Conservation (phyloP, 768 basidiomycete genomes). For the Termitomyces bulborhizus region DNA sequence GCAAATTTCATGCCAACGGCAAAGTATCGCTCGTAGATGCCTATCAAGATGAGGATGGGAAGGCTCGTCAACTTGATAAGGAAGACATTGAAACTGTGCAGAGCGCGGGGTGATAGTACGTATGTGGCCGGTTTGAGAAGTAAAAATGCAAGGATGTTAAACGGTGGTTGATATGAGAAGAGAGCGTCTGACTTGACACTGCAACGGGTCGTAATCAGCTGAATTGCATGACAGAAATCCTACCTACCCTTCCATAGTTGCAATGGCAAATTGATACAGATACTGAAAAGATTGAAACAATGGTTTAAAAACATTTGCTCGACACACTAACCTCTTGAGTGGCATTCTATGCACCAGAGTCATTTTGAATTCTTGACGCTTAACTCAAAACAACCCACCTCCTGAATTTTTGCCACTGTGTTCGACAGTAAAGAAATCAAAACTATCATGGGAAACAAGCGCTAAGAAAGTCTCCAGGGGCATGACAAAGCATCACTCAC, state of each 20-base stretch:
- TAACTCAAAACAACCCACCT: conserved; percentile 25
- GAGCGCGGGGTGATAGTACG: conserved; percentile 62
- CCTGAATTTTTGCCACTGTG: conserved; percentile 79
- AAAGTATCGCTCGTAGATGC: conserved; percentile 72
- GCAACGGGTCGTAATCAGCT: not conserved
- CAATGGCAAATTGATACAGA: conserved; percentile 80
- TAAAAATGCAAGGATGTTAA: conserved; percentile 76
- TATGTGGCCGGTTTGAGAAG: conserved; percentile 78
- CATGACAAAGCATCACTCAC: conserved; percentile 32
- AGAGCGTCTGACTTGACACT: conserved; percentile 87
- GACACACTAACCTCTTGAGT: conserved; percentile 36
- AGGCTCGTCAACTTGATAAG: conserved; percentile 81
- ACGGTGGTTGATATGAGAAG: conserved; percentile 89
- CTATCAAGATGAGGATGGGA: conserved; percentile 71
- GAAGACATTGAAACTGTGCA: conserved; percentile 85
- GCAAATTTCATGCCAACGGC: conserved; percentile 42
- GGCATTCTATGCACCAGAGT: conserved; percentile 29
- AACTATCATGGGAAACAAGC: not conserved
- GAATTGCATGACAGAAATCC: not conserved
- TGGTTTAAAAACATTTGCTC: conserved; percentile 7
- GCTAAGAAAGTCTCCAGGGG: not conserved
- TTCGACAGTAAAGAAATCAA: conserved; percentile 58
- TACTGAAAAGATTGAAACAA: conserved; percentile 58
- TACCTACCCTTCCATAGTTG: conserved; percentile 79
- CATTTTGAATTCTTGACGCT: not conserved